Conservation (phyloP, 345 rosid species). For the Hibiscus trionum region DNA sequence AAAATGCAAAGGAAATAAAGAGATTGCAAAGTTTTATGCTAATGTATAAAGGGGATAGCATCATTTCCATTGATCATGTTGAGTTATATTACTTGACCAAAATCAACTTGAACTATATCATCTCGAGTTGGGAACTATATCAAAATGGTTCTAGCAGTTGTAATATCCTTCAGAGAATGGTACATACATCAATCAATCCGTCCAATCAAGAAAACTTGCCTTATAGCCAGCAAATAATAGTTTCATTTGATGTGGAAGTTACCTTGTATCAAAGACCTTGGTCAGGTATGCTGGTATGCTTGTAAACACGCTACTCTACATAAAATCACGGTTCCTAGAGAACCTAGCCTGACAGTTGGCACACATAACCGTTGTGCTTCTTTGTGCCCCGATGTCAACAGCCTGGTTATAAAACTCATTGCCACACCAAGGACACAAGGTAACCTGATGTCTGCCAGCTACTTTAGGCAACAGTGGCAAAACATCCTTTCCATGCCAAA, state of each 20-base stretch:
- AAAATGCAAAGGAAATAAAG: not conserved
- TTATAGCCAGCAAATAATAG: not conserved
- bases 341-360: slow-evolving; percentile 37
- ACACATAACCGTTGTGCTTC: slow-evolving; percentile 29
- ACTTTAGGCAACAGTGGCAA: slow-evolving; percentile 37
- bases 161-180: not conserved
- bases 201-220: slow-evolving; percentile 1
- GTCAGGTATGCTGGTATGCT: slow-evolving; percentile 4
- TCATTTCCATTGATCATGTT: not conserved
- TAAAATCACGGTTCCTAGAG: slow-evolving; percentile 21
- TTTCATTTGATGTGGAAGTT: slow-evolving; percentile 11
- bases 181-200: not conserved
- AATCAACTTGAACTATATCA: not conserved
- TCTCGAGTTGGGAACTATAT: not conserved
- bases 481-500: slow-evolving; percentile 40
- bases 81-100: not conserved
- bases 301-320: slow-evolving; percentile 13
- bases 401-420: slow-evolving; percentile 29
- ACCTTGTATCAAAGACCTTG: slow-evolving; percentile 12
- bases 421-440: slow-evolving; percentile 38
- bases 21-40: not conserved
- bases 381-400: slow-evolving; percentile 21
- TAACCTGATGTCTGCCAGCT: slow-evolving; percentile 23
- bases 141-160: not conserved
- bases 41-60: not conserved